phyloP scores from a whole-genome alignment of 140 eudicot species.

The Flaveria floridana region DNA sequence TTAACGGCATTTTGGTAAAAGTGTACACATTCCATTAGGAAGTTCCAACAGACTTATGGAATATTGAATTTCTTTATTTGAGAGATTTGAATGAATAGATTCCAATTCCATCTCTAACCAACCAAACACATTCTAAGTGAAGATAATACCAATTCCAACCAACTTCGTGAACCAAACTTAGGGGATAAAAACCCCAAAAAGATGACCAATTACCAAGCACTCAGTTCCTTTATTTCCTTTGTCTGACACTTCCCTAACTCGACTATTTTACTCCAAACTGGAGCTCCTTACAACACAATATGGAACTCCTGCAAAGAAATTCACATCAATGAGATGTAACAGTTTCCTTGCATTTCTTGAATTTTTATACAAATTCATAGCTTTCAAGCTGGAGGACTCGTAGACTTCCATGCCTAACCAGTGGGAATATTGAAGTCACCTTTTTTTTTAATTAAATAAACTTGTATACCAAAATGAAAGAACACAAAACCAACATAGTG shows the following conservation, averaged over 20 bases:
- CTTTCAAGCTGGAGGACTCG: no score
- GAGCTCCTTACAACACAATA: background rate
- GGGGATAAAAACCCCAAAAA: background rate
- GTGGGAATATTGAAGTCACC: no score
- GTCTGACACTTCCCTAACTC: background rate
- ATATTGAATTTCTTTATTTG: background rate
- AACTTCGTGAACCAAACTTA: background rate
- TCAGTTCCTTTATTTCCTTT: no score
- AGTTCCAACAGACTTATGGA: background rate
- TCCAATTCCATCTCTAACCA: background rate
- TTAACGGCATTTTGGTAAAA: background rate
- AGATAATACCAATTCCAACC: background rate
- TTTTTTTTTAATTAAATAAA: no score
- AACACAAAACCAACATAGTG: no score
- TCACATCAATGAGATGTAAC: background rate
- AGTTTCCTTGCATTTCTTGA: background rate
- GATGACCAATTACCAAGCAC: background rate
- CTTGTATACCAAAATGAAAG: no score
- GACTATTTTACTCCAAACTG: background rate
- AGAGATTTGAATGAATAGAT: background rate
- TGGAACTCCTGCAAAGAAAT: conserved; percentile 9
- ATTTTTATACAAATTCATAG: background rate
- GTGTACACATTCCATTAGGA: background rate
- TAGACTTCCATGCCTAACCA: no score
- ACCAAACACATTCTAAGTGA: background rate